Conservation (phyloP, 192 early-diverging fungal genomes). For the Linnemannia zychae region DNA sequence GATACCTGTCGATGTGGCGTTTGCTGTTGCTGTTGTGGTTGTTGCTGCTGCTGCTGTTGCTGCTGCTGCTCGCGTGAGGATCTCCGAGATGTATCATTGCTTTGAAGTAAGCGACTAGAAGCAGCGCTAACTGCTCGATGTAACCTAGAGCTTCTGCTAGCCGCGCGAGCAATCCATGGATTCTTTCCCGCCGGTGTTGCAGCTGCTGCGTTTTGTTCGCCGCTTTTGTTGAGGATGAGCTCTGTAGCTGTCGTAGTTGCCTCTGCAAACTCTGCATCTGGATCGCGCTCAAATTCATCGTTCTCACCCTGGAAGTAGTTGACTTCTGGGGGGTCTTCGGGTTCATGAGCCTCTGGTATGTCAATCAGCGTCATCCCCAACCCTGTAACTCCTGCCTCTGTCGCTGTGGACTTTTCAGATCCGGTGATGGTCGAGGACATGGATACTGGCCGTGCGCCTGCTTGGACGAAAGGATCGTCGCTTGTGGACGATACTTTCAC, state of each 20-base stretch:
- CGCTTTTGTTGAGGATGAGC: not conserved
- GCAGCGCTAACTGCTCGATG: constrained; percentile 1
- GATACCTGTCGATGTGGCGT: no score
- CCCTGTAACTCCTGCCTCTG: not conserved
- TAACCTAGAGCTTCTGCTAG: not conserved
- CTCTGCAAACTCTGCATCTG: not conserved
- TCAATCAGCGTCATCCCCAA: not conserved
- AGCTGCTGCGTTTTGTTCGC: not conserved
- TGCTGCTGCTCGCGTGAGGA: constrained; percentile 15
- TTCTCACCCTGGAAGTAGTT: constrained; percentile 16
- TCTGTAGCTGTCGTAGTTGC: not conserved
- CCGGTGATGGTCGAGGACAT: not conserved
- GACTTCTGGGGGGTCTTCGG: not conserved
- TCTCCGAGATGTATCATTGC: not conserved
- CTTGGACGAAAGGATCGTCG: not conserved
- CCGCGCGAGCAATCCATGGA: not conserved
- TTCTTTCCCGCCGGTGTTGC: not conserved
- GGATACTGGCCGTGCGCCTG: not conserved
- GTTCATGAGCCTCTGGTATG: not conserved
- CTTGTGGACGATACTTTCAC: not conserved
- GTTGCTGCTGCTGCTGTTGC: not conserved
- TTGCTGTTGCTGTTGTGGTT: constrained; percentile 11
- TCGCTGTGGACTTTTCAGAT: not conserved
- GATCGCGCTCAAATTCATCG: constrained; percentile 1
- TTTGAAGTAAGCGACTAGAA: not conserved